Evolutionary conservation across 1,284 basidiomycete genomes (phyloP).

Genomic region (Ceratobasidium sp.): DNA sequence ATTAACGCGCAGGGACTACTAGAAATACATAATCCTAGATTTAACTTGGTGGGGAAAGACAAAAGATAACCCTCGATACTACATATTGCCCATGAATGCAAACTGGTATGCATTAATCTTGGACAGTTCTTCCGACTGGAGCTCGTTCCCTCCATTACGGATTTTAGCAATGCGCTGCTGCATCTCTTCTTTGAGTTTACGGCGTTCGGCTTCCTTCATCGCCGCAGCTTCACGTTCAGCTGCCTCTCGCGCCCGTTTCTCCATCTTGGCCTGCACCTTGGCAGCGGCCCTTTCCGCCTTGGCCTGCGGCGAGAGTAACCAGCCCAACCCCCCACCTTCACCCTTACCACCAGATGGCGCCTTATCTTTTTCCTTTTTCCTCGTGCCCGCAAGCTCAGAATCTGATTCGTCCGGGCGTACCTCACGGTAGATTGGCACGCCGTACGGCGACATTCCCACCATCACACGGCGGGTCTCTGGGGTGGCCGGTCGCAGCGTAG

Average conservation of each 20-base stretch:
- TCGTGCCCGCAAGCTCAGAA: constrained; percentile 1
- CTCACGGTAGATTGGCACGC: constrained; percentile 42
- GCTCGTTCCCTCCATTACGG: constrained; percentile 13
- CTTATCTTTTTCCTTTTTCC: constrained; percentile 16
- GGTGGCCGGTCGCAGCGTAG: constrained; percentile 27
- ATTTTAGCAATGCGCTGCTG: constrained; percentile 38
- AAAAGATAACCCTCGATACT: neutral
- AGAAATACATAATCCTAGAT: constrained; percentile 11
- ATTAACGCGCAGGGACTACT: neutral
- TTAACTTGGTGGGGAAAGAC: neutral
- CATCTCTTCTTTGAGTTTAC: constrained; percentile 40
- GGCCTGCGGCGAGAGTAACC: constrained; percentile 40
- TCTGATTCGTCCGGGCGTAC: constrained; percentile 31
- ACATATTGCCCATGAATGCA: constrained; percentile 42
- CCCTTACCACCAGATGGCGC: constrained; percentile 15
- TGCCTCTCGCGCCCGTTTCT: constrained; percentile 39
- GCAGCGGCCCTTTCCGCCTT: constrained; percentile 42
- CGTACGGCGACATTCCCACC: constrained; percentile 42
- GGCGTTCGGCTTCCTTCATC: constrained; percentile 25
- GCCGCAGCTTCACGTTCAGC: constrained; percentile 39
- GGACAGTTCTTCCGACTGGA: constrained; percentile 27
- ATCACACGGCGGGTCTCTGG: constrained; percentile 43
- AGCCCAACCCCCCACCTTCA: constrained; percentile 34
- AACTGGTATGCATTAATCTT: constrained; percentile 41
- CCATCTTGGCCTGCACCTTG: constrained; percentile 43